Conservation (phyloP, 371 early-diverging fungal species). For the Mucor velutinosus region DNA sequence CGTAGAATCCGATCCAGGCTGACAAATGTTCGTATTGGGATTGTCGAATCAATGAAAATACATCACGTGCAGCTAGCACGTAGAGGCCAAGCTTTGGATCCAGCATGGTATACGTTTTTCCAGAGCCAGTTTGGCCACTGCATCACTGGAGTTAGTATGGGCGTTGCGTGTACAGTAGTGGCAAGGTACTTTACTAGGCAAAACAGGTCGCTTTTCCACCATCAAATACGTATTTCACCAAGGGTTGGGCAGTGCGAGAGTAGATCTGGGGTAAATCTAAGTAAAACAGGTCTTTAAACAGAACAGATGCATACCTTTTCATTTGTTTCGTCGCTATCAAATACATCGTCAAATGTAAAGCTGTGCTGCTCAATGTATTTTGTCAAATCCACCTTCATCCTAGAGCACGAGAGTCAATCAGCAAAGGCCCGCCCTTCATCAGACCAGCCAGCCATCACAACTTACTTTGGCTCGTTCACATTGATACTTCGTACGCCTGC, state of each 20-base stretch:
- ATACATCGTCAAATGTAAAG: slow-evolving; percentile 95
- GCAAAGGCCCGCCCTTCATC: neutral
- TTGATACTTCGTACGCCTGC: slow-evolving; percentile 67
- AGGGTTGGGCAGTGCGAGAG: slow-evolving; percentile 80
- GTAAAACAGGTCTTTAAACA: no score
- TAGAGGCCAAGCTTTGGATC: slow-evolving; percentile 86
- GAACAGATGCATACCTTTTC: slow-evolving; percentile 56
- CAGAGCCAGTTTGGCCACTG: slow-evolving; percentile 95
- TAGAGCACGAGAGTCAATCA: slow-evolving; percentile 21
- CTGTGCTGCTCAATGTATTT: slow-evolving; percentile 91
- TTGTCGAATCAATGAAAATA: slow-evolving; percentile 76
- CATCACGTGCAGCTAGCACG: slow-evolving; percentile 90
- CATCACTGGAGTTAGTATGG: neutral
- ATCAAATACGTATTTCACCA: slow-evolving; percentile 89
- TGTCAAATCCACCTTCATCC: slow-evolving; percentile 92
- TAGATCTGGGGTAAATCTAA: slow-evolving; percentile 60
- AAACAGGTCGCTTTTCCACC: slow-evolving; percentile 98
- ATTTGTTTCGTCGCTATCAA: slow-evolving; percentile 80
- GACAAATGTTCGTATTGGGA: slow-evolving; percentile 76
- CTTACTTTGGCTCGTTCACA: slow-evolving; percentile 87
- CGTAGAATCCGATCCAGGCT: slow-evolving; percentile 91
- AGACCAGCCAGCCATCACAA: neutral
- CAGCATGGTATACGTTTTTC: slow-evolving; percentile 99
- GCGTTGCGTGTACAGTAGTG: no score
- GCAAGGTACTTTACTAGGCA: slow-evolving; percentile 74